Evolutionary conservation across 176 grass and related monocot species (phyloP).

Genomic region (Aechmea fasciata): DNA sequence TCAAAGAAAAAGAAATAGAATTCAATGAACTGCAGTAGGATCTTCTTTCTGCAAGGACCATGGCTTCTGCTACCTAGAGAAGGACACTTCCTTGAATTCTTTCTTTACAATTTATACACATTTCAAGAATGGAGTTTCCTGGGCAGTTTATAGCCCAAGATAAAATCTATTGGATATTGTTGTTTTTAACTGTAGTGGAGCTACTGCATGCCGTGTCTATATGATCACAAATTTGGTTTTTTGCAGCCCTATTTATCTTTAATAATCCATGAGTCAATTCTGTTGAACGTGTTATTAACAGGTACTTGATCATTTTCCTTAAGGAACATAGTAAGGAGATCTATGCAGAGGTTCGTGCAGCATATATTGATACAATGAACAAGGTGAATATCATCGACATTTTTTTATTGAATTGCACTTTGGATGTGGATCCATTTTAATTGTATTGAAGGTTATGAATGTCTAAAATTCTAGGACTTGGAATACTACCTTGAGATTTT

Average conservation of each 20-base stretch:
- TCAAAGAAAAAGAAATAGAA: no score
- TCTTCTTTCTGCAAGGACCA: no score
- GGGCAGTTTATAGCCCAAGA: background rate
- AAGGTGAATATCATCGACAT: slow-evolving; percentile 49
- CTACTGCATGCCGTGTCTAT: background rate
- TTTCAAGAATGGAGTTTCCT: background rate
- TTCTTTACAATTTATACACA: background rate
- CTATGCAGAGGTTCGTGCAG: slow-evolving; percentile 82
- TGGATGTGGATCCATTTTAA: background rate
- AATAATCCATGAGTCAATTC: background rate
- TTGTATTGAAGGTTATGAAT: background rate
- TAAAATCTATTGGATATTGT: background rate
- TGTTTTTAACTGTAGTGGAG: background rate
- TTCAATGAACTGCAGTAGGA: no score
- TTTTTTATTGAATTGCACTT: background rate
- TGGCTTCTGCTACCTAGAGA: no score
- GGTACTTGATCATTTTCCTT: slow-evolving; percentile 73
- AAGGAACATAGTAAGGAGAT: slow-evolving; percentile 99
- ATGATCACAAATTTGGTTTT: background rate
- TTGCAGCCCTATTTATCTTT: background rate
- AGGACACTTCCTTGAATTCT: no score
- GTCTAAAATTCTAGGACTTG: background rate
- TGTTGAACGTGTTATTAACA: slow-evolving; percentile 16
- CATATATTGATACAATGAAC: slow-evolving; percentile 99
- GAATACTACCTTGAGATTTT: background rate